Evolutionary conservation across 2,329 filamentous ascomycete species (phyloP).

Genomic region (Aspergillus udagawae): DNA sequence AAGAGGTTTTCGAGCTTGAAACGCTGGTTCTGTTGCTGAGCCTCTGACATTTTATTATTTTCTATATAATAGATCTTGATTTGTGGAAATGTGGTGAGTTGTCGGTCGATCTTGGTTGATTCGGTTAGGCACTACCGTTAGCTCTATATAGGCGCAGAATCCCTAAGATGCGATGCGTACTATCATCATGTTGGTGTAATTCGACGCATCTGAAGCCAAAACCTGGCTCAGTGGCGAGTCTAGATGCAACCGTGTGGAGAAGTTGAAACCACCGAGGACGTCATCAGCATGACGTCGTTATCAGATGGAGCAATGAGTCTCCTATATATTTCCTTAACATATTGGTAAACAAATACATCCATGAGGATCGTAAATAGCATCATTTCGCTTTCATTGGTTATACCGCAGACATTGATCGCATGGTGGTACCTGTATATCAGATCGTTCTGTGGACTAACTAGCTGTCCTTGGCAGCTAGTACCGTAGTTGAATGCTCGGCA

Average conservation of each 20-base stretch:
- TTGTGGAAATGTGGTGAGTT: too few relatives aligned
- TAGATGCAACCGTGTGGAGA: not conserved
- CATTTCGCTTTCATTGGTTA: not conserved
- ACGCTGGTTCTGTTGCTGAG: constrained; percentile 38
- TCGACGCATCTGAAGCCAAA: not conserved
- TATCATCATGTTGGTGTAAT: not conserved
- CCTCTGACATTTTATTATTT: constrained; percentile 3
- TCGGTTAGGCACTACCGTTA: not conserved
- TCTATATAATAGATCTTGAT: not conserved
- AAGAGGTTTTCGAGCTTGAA: constrained; percentile 52
- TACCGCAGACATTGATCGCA: not conserved
- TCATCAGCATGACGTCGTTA: not conserved
- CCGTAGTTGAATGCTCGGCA: too few relatives aligned
- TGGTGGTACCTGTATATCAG: too few relatives aligned
- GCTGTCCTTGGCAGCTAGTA: too few relatives aligned
- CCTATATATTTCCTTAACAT: not conserved
- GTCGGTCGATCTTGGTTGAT: not conserved
- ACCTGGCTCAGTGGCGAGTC: not conserved
- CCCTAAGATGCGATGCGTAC: not conserved
- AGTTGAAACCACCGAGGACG: not conserved
- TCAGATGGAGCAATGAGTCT: not conserved
- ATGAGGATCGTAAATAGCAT: not conserved
- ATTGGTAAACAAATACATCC: not conserved
- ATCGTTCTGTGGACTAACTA: too few relatives aligned
- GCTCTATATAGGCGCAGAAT: not conserved